Conservation (phyloP, 2,329 filamentous ascomycete genomes). For the Microcyclospora tardicrescens region DNA sequence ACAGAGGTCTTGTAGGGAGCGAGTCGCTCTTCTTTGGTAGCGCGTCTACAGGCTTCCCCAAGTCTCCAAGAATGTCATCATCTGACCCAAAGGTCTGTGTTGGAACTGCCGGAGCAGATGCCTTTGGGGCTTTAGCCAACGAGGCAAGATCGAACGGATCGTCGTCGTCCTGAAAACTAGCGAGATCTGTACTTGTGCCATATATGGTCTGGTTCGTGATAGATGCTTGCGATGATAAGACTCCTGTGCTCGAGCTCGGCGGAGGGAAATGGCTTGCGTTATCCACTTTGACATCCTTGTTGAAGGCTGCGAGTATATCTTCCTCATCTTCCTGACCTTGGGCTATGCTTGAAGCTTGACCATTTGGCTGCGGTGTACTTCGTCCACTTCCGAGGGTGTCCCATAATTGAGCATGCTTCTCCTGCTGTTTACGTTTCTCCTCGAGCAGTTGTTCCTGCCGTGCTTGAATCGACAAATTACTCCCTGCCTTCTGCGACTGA, state of each 20-base stretch:
- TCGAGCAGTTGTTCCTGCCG: conserved; percentile 60
- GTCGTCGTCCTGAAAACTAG: conserved; percentile 48
- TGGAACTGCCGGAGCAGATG: no score
- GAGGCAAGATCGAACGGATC: conserved; percentile 70
- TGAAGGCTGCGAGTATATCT: conserved; percentile 50
- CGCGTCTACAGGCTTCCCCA: conserved; percentile 46
- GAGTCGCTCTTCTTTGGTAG: conserved; percentile 9
- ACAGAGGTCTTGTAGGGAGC: background rate
- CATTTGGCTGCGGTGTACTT: conserved; percentile 26
- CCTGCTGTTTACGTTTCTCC: conserved; percentile 64
- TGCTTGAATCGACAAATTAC: conserved; percentile 56
- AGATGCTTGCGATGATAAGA: conserved; percentile 32
- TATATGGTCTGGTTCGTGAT: conserved; percentile 6
- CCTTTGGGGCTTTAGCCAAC: conserved; percentile 1
- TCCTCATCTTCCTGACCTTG: conserved; percentile 34
- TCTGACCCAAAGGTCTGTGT: conserved; percentile 32
- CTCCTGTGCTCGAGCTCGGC: conserved; percentile 17
- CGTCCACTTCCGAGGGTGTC: conserved; percentile 58
- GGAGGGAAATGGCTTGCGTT: conserved; percentile 47
- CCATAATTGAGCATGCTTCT: conserved; percentile 55
- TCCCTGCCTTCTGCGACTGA: conserved; percentile 38
- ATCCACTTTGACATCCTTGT: conserved; percentile 45
- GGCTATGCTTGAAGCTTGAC: conserved; percentile 10
- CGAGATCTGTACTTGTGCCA: conserved; percentile 1
- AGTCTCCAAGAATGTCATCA: conserved; percentile 49